Percentiles rank a stretch among this genome's conserved stretches.
Conservation (phyloP, 768 basidiomycete genomes). For the Auriculariales sp. region DNA sequence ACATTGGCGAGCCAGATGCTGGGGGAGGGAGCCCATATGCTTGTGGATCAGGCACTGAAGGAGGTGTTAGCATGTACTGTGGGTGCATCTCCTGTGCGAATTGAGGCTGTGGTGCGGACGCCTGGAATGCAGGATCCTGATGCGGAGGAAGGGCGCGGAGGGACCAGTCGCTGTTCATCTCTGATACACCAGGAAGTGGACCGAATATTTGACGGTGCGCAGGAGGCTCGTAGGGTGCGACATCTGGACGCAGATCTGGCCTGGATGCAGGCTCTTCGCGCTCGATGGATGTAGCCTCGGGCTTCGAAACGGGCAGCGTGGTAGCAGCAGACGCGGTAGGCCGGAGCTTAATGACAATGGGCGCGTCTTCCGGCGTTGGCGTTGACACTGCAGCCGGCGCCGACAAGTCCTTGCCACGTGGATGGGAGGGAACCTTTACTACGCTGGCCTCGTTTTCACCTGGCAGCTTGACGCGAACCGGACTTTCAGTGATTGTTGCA, state of each 20-base stretch:
- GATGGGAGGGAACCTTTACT: slow-evolving; percentile 6
- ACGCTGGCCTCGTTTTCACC: slow-evolving; percentile 20
- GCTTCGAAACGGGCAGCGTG: slow-evolving; percentile 9
- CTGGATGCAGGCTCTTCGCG: slow-evolving; percentile 20
- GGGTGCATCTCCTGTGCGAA: no score
- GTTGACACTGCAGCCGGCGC: slow-evolving; percentile 1
- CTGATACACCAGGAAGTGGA: no score
- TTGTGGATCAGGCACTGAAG: no score
- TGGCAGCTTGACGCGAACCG: slow-evolving; percentile 50
- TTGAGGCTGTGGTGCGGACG: slow-evolving; percentile 24
- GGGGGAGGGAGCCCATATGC: no score
- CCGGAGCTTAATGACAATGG: slow-evolving; percentile 19
- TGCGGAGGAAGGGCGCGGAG: no score
- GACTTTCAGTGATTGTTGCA: slow-evolving; percentile 26
- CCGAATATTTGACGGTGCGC: neutral
- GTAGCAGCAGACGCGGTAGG: slow-evolving; percentile 3
- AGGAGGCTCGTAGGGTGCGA: slow-evolving; percentile 7
- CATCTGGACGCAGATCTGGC: slow-evolving; percentile 17
- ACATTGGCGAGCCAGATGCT: slow-evolving; percentile 47
- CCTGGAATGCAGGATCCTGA: slow-evolving; percentile 31
- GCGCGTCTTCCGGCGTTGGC: slow-evolving; percentile 20
- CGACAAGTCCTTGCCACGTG: slow-evolving; percentile 22
- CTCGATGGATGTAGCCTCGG: slow-evolving; percentile 19
- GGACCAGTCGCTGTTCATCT: no score
- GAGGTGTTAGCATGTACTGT: no score